These are phyloP conservation scores for Westerdykella ornata DNA, from an alignment of 2,329 filamentous ascomycete genomes.

Conservation along the genomic window DNA sequence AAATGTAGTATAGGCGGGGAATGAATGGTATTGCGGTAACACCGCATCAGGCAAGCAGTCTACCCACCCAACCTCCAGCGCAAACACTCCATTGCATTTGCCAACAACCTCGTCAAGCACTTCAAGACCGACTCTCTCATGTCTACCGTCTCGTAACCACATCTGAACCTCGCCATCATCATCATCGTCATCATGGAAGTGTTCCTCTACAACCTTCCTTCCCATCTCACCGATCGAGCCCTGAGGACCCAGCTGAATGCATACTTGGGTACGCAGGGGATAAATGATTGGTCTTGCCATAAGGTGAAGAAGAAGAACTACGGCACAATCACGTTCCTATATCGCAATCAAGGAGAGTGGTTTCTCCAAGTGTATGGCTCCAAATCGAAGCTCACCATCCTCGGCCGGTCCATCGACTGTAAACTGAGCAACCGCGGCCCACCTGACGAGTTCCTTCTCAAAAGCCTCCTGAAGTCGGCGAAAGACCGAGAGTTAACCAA, in stretches of 20 bases:
- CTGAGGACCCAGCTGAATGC: slow-evolving; percentile 36
- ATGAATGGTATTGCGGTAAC: too few species aligned
- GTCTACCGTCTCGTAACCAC: too few species aligned
- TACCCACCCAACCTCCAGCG: too few species aligned
- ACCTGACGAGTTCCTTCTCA: slow-evolving; percentile 6
- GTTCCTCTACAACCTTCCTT: slow-evolving; percentile 40
- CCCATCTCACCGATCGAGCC: slow-evolving; percentile 35
- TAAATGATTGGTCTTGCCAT: slow-evolving; percentile 38
- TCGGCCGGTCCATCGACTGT: slow-evolving; percentile 3
- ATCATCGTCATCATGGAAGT: slow-evolving; percentile 43
- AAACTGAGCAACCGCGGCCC: slow-evolving; percentile 1
- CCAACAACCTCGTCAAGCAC: too few species aligned
- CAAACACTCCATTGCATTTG: too few species aligned
- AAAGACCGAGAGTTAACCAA: slow-evolving; percentile 3
- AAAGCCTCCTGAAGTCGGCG: slow-evolving; percentile 4
- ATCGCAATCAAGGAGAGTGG: slow-evolving; percentile 28
- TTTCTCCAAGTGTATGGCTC: slow-evolving; percentile 26
- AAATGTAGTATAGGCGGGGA: too few species aligned
- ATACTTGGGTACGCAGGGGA: slow-evolving; percentile 32
- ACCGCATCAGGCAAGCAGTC: too few species aligned
- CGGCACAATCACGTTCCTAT: slow-evolving; percentile 43
- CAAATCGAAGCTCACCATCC: neutral
- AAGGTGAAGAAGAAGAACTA: slow-evolving; percentile 38
- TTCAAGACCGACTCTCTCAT: too few species aligned
- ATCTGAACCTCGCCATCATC: too few species aligned